Evolutionary conservation across 2,329 filamentous ascomycete species (phyloP), one percentile per base, ranked within the genome.

Genomic region (Fusarium foetens): DNA sequence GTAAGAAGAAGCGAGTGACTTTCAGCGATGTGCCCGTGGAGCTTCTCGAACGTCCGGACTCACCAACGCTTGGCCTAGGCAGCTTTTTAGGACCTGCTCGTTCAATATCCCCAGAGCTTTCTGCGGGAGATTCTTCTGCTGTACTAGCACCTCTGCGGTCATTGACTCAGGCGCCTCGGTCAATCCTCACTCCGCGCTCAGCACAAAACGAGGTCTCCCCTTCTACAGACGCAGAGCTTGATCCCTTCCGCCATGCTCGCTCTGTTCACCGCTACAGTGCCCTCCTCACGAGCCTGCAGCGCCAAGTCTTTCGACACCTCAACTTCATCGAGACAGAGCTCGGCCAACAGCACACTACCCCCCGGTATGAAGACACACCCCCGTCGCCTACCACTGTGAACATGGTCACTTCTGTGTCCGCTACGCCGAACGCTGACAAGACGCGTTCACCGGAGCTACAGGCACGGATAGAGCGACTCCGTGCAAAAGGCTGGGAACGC

Each of bases 1-100:
- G 74, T 39, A 83, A 81, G 77, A 84, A 84, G 76, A 84, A 84
- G 75, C 80, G 80, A 27, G 82, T 84, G 36, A 80, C 79, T 41
- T 85, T 83, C 63, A 76, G 71, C 39, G 79, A 82, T 29, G 57
- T 65, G n/a, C 77, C 76, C 17, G 71, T 80, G 21, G 79, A 87
- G 72, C 86, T 86, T 25, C 80, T 85, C 36, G 83, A 89, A 66
- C 86, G 88, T 13, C 88, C 88, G 0, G 88, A 90, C 72, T 90
- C 88, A 7, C 88, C 88, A 3, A 90, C 88, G 0, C 84, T 90
- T 10, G 88, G 88, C 16, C 85, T 88, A 62, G 86, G 87, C 57
- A 85, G 86, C 70, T 53, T 75, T 17, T 80, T 74, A 6, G 71
- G 80, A 49, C 79, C 83, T 17, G 57, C 67, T 46, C 72, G 76